phyloP scores from a whole-genome alignment of 1,284 basidiomycete species.

The Coniophora puteana region DNA sequence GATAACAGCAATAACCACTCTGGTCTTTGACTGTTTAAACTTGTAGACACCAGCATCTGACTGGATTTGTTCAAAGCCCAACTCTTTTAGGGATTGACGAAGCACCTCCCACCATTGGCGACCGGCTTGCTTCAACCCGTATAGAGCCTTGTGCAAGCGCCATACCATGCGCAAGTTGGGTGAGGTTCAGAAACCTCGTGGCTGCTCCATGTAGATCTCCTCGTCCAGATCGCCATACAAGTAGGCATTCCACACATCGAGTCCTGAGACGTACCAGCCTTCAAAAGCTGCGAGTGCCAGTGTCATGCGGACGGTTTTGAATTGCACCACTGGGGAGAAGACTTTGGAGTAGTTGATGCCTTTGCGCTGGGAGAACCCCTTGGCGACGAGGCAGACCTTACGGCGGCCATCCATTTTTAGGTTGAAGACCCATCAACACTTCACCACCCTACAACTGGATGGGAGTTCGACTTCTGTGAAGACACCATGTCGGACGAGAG shows the following conservation, averaged over 20 bases:
- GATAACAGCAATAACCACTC: background rate
- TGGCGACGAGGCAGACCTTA: no score
- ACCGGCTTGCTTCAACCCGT: conserved; percentile 17
- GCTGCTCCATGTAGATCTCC: conserved; percentile 20
- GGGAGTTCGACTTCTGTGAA: conserved; percentile 18
- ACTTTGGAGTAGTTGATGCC: no score
- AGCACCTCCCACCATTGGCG: conserved; percentile 12
- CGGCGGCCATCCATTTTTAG: no score
- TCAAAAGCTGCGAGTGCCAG: background rate
- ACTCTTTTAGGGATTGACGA: background rate
- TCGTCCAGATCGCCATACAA: conserved; percentile 18
- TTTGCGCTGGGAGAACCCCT: no score
- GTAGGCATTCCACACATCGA: conserved; percentile 22
- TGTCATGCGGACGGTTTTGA: background rate
- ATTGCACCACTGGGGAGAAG: conserved; percentile 2
- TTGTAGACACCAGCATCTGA: conserved; percentile 5
- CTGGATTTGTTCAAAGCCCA: conserved; percentile 2
- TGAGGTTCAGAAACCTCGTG: conserved; percentile 10
- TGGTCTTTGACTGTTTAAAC: no score
- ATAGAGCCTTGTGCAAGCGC: conserved; percentile 3
- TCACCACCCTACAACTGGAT: conserved; percentile 21
- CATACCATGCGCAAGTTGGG: background rate
- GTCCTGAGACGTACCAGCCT: background rate
- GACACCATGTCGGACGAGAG: no score
- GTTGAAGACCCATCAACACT: conserved; percentile 33